Percentiles rank a stretch among this genome's conserved stretches.
Conservation (phyloP, 371 early-diverging fungal species). For the Mortierella sp. region DNA sequence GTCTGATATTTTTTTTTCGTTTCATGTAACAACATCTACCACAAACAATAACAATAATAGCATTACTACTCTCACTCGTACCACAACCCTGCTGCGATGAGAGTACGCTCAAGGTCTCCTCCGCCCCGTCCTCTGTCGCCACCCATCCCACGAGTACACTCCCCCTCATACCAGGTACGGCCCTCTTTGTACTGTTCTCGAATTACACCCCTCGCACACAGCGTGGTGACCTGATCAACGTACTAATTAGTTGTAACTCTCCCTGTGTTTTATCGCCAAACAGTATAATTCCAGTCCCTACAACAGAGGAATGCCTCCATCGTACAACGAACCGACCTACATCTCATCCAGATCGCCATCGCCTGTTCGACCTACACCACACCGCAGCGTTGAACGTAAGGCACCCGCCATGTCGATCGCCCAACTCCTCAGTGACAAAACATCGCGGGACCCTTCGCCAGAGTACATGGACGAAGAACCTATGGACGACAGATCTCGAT, state of each 20-base stretch:
- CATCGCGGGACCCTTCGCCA: slow-evolving; percentile 34
- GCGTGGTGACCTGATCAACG: not conserved
- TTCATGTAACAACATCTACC: not conserved
- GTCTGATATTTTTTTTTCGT: not conserved
- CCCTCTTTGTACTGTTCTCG: not conserved
- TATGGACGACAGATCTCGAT: slow-evolving; percentile 17
- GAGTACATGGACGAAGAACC: slow-evolving; percentile 31
- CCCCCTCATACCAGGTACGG: slow-evolving; percentile 40
- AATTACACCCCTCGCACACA: not conserved
- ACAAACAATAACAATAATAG: slow-evolving; percentile 4
- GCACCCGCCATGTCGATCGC: slow-evolving; percentile 47
- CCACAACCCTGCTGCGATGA: slow-evolving; percentile 21
- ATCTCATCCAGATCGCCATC: slow-evolving; percentile 47
- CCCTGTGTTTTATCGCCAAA: not conserved
- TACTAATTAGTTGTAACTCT: not conserved
- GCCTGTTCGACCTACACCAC: slow-evolving; percentile 23
- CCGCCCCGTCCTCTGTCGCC: slow-evolving; percentile 23
- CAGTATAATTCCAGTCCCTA: slow-evolving; percentile 32
- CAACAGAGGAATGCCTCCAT: slow-evolving; percentile 12
- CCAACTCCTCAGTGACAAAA: slow-evolving; percentile 36
- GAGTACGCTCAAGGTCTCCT: slow-evolving; percentile 38
- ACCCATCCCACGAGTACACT: slow-evolving; percentile 25
- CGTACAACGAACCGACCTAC: slow-evolving; percentile 39
- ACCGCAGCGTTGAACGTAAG: slow-evolving; percentile 23
- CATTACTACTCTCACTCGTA: slow-evolving; percentile 34